Evolutionary conservation across 495 filamentous ascomycete species (phyloP), one percentile per base, ranked within the genome.

Genomic region (Aspergillus bridgeri): DNA sequence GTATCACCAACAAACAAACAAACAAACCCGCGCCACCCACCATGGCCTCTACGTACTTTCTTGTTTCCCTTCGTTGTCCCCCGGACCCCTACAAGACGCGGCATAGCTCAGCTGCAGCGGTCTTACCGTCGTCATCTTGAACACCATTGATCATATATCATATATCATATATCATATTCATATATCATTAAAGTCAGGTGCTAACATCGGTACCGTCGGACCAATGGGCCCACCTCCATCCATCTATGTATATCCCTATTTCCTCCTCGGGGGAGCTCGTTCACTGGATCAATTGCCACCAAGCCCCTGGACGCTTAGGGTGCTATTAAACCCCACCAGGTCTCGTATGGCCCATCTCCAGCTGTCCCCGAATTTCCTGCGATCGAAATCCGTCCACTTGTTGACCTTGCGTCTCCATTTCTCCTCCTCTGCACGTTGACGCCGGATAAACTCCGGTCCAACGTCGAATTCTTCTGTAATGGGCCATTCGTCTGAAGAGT

Each of bases 401-500:
- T 86, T 84, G 47, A 91, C 89, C 69, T 90, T 91, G 69, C 85
- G 83, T 61, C 87, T 81, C 95, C 94, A 98, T 61, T 89, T 81
- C 51, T 89, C 87, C 73, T 98, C 94, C 71, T 98, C 94, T 58
- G 91, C 91, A 54, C 89, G 75, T 70, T 97, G 93, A 42, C 91
- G 81, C 60, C 85, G 82, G 49, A 98, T 87, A 67, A 97, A 98
- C 72, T 92, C 90, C 5, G 95, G 95, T 1, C 94, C 94, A 48
- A 98, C 89, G 69, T 98, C 94, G 67, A 98, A 98, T 69, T 98
- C 94, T 71, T 98, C 94, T 13, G 90, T 91, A 23, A 95, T 89
- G 25, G 91, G 81, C 82, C 88, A 90, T 64, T 92, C 88, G 57
- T 92, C 88, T 5, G 75, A 77, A 7, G 74, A 74, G 45, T 75